These are phyloP conservation scores for Grosmannia clavigera DNA, from an alignment of 2,329 filamentous ascomycete genomes.

Conservation along the genomic window DNA sequence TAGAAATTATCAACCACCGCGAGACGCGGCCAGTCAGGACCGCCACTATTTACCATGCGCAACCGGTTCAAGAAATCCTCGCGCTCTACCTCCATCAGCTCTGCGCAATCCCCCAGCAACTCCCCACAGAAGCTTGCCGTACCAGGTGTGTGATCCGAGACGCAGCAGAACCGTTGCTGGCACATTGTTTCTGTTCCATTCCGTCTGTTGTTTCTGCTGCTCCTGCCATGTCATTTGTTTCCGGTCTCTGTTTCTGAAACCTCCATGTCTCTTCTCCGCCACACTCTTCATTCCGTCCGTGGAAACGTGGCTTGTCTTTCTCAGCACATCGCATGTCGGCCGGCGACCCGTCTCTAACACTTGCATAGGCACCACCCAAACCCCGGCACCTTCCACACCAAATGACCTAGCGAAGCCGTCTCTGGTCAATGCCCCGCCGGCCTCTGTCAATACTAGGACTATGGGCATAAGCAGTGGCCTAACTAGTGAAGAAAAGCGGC, in stretches of 20 bases:
- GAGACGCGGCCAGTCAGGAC: neutral
- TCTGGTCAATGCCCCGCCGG: conserved; percentile 25
- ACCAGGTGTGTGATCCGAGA: conserved; percentile 1
- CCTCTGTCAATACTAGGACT: conserved; percentile 24
- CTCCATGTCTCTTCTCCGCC: neutral
- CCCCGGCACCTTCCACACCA: conserved; percentile 8
- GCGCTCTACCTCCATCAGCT: conserved; percentile 7
- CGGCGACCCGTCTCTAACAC: neutral
- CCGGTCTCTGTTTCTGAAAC: neutral
- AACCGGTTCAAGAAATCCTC: conserved; percentile 8
- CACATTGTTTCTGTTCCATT: neutral
- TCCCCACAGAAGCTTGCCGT: neutral
- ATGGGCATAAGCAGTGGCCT: conserved; percentile 20
- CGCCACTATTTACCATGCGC: conserved; percentile 8
- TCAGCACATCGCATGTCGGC: neutral
- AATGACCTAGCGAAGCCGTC: conserved; percentile 18
- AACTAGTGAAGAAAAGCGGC: conserved; percentile 15
- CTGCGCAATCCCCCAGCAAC: conserved; percentile 3
- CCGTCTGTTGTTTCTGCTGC: neutral
- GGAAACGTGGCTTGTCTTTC: neutral
- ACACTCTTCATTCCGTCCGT: neutral
- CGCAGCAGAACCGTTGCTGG: neutral
- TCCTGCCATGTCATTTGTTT: neutral
- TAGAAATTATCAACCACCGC: neutral
- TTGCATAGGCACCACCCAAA: conserved; percentile 1